phyloP scores from a whole-genome alignment of 768 basidiomycete species.

The Tylopilus felleus region DNA sequence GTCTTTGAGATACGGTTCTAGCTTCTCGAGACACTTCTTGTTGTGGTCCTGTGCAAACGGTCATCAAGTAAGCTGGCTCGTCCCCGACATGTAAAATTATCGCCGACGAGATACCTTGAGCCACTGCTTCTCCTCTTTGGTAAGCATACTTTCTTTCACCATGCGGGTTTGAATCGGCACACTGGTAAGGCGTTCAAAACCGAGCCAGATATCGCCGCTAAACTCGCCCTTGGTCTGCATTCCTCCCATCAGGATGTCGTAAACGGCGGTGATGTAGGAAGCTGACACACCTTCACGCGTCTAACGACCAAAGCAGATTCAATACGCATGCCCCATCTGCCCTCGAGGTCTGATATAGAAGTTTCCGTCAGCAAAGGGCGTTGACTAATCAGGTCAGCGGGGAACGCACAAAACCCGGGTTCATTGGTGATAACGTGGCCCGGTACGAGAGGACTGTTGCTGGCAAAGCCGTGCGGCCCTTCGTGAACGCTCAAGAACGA shows the following conservation, averaged over 20 bases:
- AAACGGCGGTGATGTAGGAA: constrained; percentile 4
- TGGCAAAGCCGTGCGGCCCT: constrained; percentile 77
- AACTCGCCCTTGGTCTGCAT: constrained; percentile 65
- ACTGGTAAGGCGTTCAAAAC: constrained; percentile 89
- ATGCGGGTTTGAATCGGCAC: constrained; percentile 92
- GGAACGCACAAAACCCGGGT: constrained; percentile 80
- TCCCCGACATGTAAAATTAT: neutral
- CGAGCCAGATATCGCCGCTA: constrained; percentile 77
- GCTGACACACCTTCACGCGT: constrained; percentile 43
- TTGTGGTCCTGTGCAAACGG: constrained; percentile 68
- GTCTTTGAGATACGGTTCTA: constrained; percentile 65
- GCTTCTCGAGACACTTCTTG: constrained; percentile 58
- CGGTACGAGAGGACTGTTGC: constrained; percentile 63
- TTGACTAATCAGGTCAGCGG: constrained; percentile 7
- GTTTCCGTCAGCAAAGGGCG: constrained; percentile 14
- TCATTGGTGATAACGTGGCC: constrained; percentile 94
- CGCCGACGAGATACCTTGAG: constrained; percentile 52
- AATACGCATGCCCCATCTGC: constrained; percentile 86
- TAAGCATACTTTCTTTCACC: constrained; percentile 81
- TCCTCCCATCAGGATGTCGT: constrained; percentile 5
- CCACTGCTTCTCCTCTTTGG: constrained; percentile 86
- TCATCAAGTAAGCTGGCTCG: constrained; percentile 2
- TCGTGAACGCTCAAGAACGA: constrained; percentile 85
- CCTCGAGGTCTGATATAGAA: constrained; percentile 56
- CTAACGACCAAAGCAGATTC: constrained; percentile 83